Base-by-base conservation (phyloP, 495 filamentous ascomycete genomes). In the Hypoxylon subgilvum region DNA sequence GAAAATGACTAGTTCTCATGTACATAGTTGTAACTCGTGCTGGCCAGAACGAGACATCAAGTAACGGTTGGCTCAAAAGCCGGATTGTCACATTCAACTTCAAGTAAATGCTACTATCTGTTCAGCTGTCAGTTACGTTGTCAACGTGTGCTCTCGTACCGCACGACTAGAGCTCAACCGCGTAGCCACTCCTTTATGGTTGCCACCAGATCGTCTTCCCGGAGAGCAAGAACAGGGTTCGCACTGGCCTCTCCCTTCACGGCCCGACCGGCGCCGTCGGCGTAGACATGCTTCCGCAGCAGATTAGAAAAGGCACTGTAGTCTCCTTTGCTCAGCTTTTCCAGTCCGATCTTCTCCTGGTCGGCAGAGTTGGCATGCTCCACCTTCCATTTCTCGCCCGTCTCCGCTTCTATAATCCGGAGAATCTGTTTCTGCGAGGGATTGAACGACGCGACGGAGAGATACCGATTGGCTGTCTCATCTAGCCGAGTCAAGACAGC, bases 401-500 rank as follows among this genome's bases (percentile, higher is more conserved):
- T 74, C 23, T 78, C 54, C 63, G 79, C 80, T 46, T 82, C 80
- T 6, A 79, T 69, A 4, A 79, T 57, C 5, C 58, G 61, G 0
- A 87, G 56, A 13, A 88, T 61, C 54, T 87, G 70, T 35, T 82
- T 81, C 68, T 82, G 82, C 4, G 81, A 80, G 1, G 77, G 69
- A 1, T 74, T 75, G 32, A 81, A 80, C 0, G 81, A 79, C 2
- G 79, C 65, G 9, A 84, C 72, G 21, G 70, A 69, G 1, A 87
- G 47, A 42, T 72, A 73, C 7, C 74, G 72, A 63, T 87, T 87
- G 18, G 72, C 74, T 1, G 84, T 87, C 44, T 77, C 69, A 0
- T 79, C 77, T 0, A 80, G 79, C 45, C 83, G 74, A 13, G 71
- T 57, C 5, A 88, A 59, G 22, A 84, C 67, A 0, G 72, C 76